phyloP scores from a whole-genome alignment of 805 yeast species.

The Ogataea corticis region DNA sequence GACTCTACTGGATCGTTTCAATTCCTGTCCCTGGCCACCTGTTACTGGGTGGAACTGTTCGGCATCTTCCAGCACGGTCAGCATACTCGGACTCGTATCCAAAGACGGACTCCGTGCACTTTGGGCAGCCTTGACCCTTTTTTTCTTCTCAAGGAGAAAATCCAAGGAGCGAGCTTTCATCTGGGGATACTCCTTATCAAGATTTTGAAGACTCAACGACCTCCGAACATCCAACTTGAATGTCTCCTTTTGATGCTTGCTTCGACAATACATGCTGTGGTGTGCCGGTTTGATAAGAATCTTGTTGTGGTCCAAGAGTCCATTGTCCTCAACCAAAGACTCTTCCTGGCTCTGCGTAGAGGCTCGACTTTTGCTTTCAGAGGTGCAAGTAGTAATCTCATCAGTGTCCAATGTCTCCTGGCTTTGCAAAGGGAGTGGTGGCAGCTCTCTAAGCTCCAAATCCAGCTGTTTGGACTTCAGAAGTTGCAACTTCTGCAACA shows the following conservation, averaged over 20 bases:
- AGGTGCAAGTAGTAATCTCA: not conserved
- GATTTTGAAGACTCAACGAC: slow-evolving; percentile 5
- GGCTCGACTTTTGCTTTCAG: not conserved
- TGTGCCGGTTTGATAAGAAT: slow-evolving; percentile 7
- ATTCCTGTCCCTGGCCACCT: not conserved
- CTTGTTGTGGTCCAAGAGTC: slow-evolving; percentile 9
- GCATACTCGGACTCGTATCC: not conserved
- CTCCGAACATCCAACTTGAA: slow-evolving; percentile 1
- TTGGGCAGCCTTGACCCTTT: not conserved
- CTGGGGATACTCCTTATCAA: slow-evolving; percentile 1
- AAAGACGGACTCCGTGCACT: not conserved
- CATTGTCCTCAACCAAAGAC: slow-evolving; percentile 12
- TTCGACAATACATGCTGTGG: slow-evolving; percentile 2
- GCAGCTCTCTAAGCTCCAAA: slow-evolving; percentile 2
- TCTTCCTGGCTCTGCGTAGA: slow-evolving; percentile 10
- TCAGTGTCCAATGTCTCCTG: not conserved
- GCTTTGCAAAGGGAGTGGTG: not conserved
- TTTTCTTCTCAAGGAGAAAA: not conserved
- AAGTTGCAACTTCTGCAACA: slow-evolving; percentile 7
- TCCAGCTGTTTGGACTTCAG: not conserved
- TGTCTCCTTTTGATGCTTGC: slow-evolving; percentile 2
- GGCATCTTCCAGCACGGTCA: not conserved
- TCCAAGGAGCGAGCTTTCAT: slow-evolving; percentile 1
- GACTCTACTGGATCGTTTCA: not conserved
- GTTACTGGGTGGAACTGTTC: not conserved